These are phyloP conservation scores for Fusarium incarnatum DNA, from an alignment of 2,329 filamentous ascomycete species.

Conservation along the genomic window DNA sequence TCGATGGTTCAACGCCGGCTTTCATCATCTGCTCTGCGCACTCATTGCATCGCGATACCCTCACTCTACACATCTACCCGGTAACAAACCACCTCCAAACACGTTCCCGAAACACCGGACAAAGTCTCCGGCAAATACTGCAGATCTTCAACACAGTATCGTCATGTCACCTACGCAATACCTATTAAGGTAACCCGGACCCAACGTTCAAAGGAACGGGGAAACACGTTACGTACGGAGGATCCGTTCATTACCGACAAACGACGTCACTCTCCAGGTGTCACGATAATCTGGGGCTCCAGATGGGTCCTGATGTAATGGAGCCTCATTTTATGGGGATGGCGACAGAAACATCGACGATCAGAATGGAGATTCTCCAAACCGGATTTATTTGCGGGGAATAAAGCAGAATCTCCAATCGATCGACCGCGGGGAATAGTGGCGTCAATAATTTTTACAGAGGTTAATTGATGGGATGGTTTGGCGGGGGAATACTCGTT, in stretches of 20 bases:
- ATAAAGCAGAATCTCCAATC: neutral
- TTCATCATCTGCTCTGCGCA: too few species aligned
- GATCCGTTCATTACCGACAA: neutral
- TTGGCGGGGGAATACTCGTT: neutral
- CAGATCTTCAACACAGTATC: neutral
- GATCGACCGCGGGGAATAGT: neutral
- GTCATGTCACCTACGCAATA: neutral
- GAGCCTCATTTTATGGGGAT: slow-evolving; percentile 30
- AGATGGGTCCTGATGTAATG: slow-evolving; percentile 31
- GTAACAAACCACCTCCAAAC: accelerated
- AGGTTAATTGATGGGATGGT: neutral
- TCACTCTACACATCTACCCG: neutral
- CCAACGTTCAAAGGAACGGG: neutral
- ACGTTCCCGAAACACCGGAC: neutral
- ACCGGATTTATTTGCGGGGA: slow-evolving; percentile 17
- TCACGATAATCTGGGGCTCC: slow-evolving; percentile 23
- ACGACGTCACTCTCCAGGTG: slow-evolving; percentile 7
- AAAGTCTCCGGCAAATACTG: neutral
- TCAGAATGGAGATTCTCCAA: slow-evolving; percentile 10
- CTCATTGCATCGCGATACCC: neutral
- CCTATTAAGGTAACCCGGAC: neutral
- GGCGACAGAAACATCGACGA: slow-evolving; percentile 16
- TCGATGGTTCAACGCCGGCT: too few species aligned
- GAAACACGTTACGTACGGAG: neutral
- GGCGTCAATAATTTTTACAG: neutral